Evolutionary conservation across 75 land plant genomes (phyloP).

Genomic region (Larix kaempferi): DNA sequence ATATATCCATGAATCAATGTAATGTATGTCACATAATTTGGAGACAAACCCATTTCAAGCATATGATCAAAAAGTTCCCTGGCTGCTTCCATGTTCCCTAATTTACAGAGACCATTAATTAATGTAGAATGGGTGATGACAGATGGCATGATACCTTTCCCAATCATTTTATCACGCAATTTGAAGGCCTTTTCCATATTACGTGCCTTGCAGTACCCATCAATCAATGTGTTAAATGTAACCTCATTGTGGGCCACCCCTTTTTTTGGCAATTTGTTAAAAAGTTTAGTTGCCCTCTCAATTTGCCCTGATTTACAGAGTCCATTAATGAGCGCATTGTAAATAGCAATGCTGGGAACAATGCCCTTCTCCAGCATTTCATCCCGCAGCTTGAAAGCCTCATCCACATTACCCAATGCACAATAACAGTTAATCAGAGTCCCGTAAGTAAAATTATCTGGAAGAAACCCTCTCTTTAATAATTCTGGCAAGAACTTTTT

Average conservation of each 20-base stretch:
- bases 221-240: conserved; percentile 47
- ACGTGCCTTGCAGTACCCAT: conserved; percentile 43
- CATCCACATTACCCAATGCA: conserved; percentile 34
- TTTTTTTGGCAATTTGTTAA: conserved; percentile 36
- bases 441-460: conserved; percentile 55
- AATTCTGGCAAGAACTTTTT: conserved; percentile 23
- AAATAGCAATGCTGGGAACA: conserved; percentile 40
- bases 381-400: conserved; percentile 58
- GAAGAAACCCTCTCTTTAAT: conserved; percentile 31
- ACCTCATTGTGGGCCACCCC: conserved; percentile 28
- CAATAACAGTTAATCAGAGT: conserved; percentile 48
- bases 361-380: conserved; percentile 52
- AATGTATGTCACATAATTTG: conserved; percentile 27
- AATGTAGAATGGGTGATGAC: conserved; percentile 41
- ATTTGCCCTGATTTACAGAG: conserved; percentile 52
- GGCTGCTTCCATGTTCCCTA: conserved; percentile 27
- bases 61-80: conserved; percentile 35
- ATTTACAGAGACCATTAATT: conserved; percentile 42
- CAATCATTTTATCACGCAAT: conserved; percentile 43
- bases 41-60: conserved; percentile 26
- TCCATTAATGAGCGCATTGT: conserved; percentile 57
- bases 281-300: conserved; percentile 44
- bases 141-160: conserved; percentile 44
- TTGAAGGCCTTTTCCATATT: conserved; percentile 12
- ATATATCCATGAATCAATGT: conserved; percentile 22